Percentiles rank a stretch among this genome's conserved stretches.
These are phyloP conservation scores for Globisporangium viniferum DNA, from an alignment of 352 stramenopile species.

Conservation along the genomic window DNA sequence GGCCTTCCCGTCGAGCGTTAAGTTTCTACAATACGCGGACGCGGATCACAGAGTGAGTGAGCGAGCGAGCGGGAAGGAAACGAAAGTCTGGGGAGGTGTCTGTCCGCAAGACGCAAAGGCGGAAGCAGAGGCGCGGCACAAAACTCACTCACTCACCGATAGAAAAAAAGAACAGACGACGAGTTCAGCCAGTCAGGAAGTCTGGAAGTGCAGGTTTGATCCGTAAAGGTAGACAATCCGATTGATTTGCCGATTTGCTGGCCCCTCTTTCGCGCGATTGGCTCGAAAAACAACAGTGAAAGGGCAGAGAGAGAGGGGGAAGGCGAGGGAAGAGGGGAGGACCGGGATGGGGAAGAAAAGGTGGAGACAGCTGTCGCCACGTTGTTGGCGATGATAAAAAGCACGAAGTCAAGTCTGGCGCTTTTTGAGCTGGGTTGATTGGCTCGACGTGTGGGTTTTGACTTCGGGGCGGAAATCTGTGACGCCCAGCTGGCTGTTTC, in stretches of 20 bases:
- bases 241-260: not conserved
- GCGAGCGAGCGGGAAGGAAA: not conserved
- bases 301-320: not conserved
- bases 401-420: not conserved
- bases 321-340: not conserved
- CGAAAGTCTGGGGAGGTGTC: not conserved
- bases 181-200: not conserved
- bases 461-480: not conserved
- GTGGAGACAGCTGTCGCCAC: not conserved
- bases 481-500: not conserved
- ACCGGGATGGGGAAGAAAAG: not conserved
- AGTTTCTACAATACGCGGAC: slow-evolving; percentile 2
- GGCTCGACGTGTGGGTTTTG: not conserved
- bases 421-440: not conserved
- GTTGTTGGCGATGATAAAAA: not conserved
- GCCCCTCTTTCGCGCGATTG: not conserved
- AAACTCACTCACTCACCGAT: not conserved
- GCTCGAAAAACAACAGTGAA: not conserved
- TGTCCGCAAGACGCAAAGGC: not conserved
- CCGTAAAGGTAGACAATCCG: not conserved
- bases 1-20: slow-evolving; percentile 3
- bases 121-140: not conserved
- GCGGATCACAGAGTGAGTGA: not conserved
- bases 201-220: not conserved
- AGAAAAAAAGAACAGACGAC: not conserved